Percentiles rank a stretch among this genome's conserved stretches.
These are phyloP conservation scores for Penicillium griseofulvum DNA, from an alignment of 2,329 filamentous ascomycete genomes.

Conservation along the genomic window DNA sequence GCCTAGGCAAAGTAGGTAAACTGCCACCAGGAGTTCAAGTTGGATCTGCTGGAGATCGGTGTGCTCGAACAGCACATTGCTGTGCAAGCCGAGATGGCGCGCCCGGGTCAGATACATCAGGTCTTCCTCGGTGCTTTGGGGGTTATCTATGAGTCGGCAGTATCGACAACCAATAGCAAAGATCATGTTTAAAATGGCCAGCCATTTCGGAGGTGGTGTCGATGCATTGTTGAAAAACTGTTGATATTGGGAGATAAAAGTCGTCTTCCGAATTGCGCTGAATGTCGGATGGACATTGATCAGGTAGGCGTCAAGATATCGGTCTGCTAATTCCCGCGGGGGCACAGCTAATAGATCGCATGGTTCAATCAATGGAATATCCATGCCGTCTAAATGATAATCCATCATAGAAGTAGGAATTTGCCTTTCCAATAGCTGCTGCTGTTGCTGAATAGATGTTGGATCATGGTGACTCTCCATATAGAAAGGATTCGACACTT, in stretches of 20 bases:
- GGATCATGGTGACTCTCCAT: not conserved
- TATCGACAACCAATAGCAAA: constrained; percentile 46
- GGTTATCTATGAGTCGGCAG: constrained; percentile 33
- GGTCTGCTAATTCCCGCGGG: constrained; percentile 35
- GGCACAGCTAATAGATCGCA: constrained; percentile 40
- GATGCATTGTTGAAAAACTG: constrained; percentile 27
- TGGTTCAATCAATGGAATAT: constrained; percentile 33
- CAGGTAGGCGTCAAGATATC: constrained; percentile 41
- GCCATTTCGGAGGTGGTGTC: constrained; percentile 37
- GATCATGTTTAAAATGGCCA: constrained; percentile 48
- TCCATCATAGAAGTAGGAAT: constrained; percentile 30
- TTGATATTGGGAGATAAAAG: constrained; percentile 41
- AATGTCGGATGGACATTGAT: constrained; percentile 41
- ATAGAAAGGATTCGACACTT: not conserved
- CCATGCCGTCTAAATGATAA: constrained; percentile 42
- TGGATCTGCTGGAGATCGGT: constrained; percentile 46
- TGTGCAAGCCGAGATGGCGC: constrained; percentile 36
- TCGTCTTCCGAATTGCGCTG: constrained; percentile 38
- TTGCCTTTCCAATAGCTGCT: constrained; percentile 5
- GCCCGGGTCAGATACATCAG: constrained; percentile 43
- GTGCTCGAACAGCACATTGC: constrained; percentile 40
- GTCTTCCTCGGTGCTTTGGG: constrained; percentile 31
- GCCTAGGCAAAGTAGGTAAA: constrained; percentile 41
- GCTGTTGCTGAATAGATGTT: not conserved
- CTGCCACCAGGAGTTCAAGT: constrained; percentile 37